Evolutionary conservation across 2,329 filamentous ascomycete species (phyloP), one percentile per base, ranked within the genome.

Genomic region (Berkeleyomyces rouxiae): DNA sequence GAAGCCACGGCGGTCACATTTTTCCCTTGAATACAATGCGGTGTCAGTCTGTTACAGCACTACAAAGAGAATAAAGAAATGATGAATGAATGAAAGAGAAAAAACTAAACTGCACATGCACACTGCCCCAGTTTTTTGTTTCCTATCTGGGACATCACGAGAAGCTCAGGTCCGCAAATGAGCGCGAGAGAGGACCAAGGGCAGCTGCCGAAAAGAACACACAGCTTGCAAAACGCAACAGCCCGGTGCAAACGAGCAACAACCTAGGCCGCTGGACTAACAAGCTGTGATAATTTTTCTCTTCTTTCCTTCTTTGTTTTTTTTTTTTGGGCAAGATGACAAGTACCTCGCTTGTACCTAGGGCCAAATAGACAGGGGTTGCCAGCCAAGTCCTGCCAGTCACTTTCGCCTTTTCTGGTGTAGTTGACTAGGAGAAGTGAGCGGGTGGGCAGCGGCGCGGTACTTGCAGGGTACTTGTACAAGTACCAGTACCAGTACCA

Each of bases 331-430:
- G 59, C 36, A 58, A 59, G 63, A 49, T 53, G 57, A 31, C 47
- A 63, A 62, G 63, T 64, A 64, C 63, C 62, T 57, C 60, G 59
- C 44, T 62, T 55, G 63, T 64, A 62, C 63, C 63, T 64, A n/a
- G 58, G 39, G 60, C 37, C 60, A 60, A 59, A 62, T 9, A 7
- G 55, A 47, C 63, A 59, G 44, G 63, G 63, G 49, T 49, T 44
- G 33, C 7, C 11, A 37, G 44, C 4, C 55, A 42, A 47, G 43
- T 33, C 37, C 42, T 59, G 47, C 46, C 16, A 47, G 40, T 37
- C n/a, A 23, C 44, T 61, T 43, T 59, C 47, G 46, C n/a, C 37
- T 53, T 61, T 43, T 59, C 47, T 51, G 51, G 23, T 58, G 59
- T 39, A 23, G 7, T 58, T 44, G 47, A 16, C 31, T 36, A 46